Conservation (phyloP, 2,329 filamentous ascomycete genomes). For the Verticillium isaacii region DNA sequence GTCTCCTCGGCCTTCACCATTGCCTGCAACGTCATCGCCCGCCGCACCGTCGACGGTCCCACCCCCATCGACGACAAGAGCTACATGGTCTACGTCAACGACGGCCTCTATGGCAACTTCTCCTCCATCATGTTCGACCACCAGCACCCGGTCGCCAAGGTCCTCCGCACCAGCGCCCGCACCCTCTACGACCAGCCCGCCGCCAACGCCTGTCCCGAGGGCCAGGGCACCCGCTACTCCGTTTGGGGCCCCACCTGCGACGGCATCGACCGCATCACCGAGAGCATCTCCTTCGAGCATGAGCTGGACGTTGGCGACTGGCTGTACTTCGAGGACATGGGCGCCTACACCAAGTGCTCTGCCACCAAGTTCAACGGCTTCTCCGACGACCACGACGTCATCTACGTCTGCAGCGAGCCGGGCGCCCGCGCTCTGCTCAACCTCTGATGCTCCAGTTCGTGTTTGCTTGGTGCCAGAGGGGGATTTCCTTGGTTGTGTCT, state of each 20-base stretch:
- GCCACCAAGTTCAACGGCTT: conserved; percentile 98
- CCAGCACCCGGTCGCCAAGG: conserved; percentile 81
- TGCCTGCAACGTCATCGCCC: conserved; percentile 92
- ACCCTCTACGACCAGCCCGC: conserved; percentile 53
- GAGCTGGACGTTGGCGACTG: conserved; percentile 90
- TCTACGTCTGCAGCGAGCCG: conserved; percentile 92
- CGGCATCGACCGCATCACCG: conserved; percentile 90
- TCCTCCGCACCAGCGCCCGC: conserved; percentile 60
- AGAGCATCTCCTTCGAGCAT: conserved; percentile 71
- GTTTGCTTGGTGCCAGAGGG: neutral
- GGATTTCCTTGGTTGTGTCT: neutral
- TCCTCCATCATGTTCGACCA: conserved; percentile 99
- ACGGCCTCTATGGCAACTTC: conserved; percentile 97
- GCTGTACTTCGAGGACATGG: conserved; percentile 99
- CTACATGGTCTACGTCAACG: conserved; percentile 98
- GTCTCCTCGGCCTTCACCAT: conserved; percentile 90
- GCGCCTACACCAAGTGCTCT: conserved; percentile 96
- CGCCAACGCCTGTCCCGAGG: conserved; percentile 39
- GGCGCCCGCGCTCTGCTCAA: conserved; percentile 71
- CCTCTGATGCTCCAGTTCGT: conserved; percentile 5
- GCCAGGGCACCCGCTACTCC: conserved; percentile 72
- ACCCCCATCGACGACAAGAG: conserved; percentile 59
- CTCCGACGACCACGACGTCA: conserved; percentile 82
- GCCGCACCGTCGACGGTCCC: conserved; percentile 78
- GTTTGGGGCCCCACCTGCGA: conserved; percentile 99